phyloP scores from a whole-genome alignment of 805 yeast species.

The Candida dajiaensis region DNA sequence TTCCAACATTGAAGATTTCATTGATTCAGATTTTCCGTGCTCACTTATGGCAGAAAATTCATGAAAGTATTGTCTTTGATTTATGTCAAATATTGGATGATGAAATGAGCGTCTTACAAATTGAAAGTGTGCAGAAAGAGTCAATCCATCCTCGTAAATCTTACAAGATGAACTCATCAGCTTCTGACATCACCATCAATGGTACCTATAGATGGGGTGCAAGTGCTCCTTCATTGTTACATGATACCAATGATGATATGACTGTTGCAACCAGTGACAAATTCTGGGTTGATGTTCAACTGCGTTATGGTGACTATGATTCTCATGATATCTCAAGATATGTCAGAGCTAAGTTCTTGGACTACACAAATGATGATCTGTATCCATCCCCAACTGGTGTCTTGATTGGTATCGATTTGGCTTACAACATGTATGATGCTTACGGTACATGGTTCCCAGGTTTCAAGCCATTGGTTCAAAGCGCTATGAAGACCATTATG shows the following conservation, averaged over 20 bases:
- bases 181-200: constrained; percentile 81
- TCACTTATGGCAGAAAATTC: constrained; percentile 98
- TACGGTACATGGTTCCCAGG: constrained; percentile 99
- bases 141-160: constrained; percentile 96
- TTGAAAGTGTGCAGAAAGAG: constrained; percentile 83
- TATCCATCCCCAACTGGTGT: constrained; percentile 94
- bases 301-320: constrained; percentile 95
- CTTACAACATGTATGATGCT: constrained; percentile 93
- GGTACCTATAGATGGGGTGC: constrained; percentile 81
- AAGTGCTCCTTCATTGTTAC: constrained; percentile 71
- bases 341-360: constrained; percentile 86
- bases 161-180: constrained; percentile 92
- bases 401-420: constrained; percentile 85
- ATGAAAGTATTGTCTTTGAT: constrained; percentile 91
- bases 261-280: constrained; percentile 54
- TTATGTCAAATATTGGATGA: constrained; percentile 86
- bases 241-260: constrained; percentile 62
- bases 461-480: constrained; percentile 79
- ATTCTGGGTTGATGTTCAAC: constrained; percentile 93
- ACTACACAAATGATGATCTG: constrained; percentile 82
- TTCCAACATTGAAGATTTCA: constrained; percentile 94
- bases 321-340: constrained; percentile 95
- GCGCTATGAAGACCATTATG: constrained; percentile 91
- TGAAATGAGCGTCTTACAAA: constrained; percentile 75
- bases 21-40: constrained; percentile 95